phyloP scores from a whole-genome alignment of 371 early-diverging fungal species.

The Chytridium lagenaria region DNA sequence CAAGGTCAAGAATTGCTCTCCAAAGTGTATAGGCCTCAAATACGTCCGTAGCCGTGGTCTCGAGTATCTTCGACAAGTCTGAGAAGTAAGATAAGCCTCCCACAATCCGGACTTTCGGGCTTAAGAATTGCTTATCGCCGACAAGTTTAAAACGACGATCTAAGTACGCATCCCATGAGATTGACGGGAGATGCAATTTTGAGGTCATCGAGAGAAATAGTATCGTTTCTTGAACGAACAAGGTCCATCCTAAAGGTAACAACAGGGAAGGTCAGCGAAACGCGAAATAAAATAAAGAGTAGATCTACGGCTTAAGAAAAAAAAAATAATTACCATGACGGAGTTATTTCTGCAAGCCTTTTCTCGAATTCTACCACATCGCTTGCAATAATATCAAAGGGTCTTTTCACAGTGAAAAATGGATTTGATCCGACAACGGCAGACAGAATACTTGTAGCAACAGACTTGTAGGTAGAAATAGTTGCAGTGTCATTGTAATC shows the following conservation, averaged over 20 bases:
- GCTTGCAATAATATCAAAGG: constrained; percentile 21
- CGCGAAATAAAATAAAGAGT: too few species aligned
- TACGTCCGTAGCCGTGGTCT: constrained; percentile 6
- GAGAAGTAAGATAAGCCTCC: neutral
- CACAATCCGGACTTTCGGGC: neutral
- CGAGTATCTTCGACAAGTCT: neutral
- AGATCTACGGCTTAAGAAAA: too few species aligned
- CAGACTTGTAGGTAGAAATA: constrained; percentile 5
- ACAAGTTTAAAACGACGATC: neutral
- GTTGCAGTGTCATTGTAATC: constrained; percentile 4
- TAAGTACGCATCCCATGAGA: constrained; percentile 21
- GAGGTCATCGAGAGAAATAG: neutral
- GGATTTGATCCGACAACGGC: constrained; percentile 1
- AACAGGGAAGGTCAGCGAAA: too few species aligned
- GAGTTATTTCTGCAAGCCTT: constrained; percentile 27
- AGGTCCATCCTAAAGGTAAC: neutral
- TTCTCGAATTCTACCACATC: constrained; percentile 36
- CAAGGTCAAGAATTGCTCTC: constrained; percentile 17
- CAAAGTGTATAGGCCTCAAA: constrained; percentile 30
- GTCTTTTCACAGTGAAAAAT: neutral
- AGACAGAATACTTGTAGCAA: neutral
- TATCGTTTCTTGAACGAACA: neutral
- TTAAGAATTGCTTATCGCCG: neutral
- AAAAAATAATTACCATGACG: constrained; percentile 31
- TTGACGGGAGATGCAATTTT: constrained; percentile 6